Base-by-base conservation (phyloP, 1,284 basidiomycete genomes). In the Erythrobasidium hasegawianum region DNA sequence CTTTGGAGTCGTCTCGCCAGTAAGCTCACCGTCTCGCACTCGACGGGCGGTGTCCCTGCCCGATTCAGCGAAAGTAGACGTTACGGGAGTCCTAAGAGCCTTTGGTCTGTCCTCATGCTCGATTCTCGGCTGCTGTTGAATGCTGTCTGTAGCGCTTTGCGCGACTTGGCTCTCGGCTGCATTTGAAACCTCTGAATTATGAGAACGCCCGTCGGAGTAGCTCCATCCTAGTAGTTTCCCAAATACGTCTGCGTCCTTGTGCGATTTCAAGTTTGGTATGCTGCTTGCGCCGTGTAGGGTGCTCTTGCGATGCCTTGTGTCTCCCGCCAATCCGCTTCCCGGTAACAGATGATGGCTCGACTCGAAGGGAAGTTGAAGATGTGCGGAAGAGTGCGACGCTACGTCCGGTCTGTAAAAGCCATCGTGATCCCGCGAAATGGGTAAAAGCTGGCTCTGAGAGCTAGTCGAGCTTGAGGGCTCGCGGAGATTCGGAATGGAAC, bases 161-260 rank as follows among this genome's bases (percentile, higher is more conserved):
- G 33, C 33, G 11, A 11, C 43, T 47, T 5, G 7, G 43, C 43
- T 16, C 4, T 33, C 33, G 33, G 5, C 22, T 7, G 43, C 43
- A 14, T 4, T 47, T 24, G 43, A 47, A 7, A 14, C n/a, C 5
- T 5, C 16, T 16, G 43, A 4, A n/a, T n/a, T n/a, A n/a, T n/a
- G 22, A 47, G 16, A 14, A 5, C 16, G 43, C 43, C 22, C n/a
- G 22, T 16, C 43, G 2, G 22, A 27, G 16, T 62, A 66, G 14
- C 68, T 66, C 74, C 74, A 74, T 1, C 74, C 74, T 0, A 75
- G 49, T 1, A 75, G 70, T 22, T 70, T 61, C 0, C 74, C 73
- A 7, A 75, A 68, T 1, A 75, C 71, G 57, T 75, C 74, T 0
- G 68, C 69, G 11, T 72, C 68, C 3, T 29, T 33, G 41, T 52